Base-by-base conservation (phyloP, 345 rosid species). In the Rubroshorea leprosula region DNA sequence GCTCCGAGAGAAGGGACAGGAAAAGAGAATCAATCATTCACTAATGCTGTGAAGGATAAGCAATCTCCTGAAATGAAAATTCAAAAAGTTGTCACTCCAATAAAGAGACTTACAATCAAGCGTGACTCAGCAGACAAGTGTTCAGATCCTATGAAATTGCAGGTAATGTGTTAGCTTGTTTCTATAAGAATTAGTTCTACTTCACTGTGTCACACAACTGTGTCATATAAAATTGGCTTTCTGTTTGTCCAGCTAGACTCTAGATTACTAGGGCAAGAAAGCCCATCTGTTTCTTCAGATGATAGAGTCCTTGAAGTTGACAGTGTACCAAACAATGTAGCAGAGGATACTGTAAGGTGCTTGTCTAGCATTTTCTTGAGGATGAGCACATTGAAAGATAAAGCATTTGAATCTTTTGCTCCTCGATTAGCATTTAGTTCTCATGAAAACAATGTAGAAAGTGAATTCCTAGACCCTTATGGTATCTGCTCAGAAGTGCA, bases 311-410 rank as follows among this genome's bases (percentile, higher is more conserved):
- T 52, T 2, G 83, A 78, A 67, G 63, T 53, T 55, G 78, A 75
- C 51, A 71, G 66, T 54, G 38, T 64, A 23, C 88, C 94, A 20
- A 87, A 93, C 72, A 82, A 76, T 64, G 62, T 89, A 65, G 85
- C 96, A 0, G 96, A 87, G 80, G 90, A 89, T 65, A 72, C 77
- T 44, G 63, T 83, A 61, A 76, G 72, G 71, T 83, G 88, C 56
- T 57, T 87, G 71, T 78, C 63, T 27, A 76, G 76, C 73, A 85
- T 89, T 65, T 72, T 93, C 68, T 17, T 60, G 26, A 83, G 94
- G 73, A 73, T 89, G 71, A 83, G 79, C 76, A 74, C 85, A 23
- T 72, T 63, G 13, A 85, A 87, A 72, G 84, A 80, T 21, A 77
- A 64, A 71, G 62, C 55, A 41, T 50, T 27, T 3, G 74, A 22